Evolutionary conservation across 148 eudicot genomes (phyloP), one percentile per base, ranked within the genome.

Genomic region (Vaccinium macrocarpon): DNA sequence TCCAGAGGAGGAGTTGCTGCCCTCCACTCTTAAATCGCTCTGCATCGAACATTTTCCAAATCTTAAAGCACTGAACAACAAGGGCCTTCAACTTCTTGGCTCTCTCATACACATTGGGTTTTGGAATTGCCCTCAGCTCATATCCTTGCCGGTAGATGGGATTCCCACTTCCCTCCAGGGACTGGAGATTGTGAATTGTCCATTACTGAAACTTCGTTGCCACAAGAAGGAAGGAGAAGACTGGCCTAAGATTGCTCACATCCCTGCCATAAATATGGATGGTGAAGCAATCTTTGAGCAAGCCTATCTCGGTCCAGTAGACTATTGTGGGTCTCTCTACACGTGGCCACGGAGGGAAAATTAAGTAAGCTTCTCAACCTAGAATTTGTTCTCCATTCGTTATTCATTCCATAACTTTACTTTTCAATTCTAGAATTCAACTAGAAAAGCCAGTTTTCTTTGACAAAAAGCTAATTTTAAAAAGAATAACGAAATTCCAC

Each of bases 71-170:
- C 29, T 76, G 16, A 76, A 76, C 79, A 8, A 76, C 29, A 48
- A 14, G 13, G 32, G 57, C 57, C 57, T 55, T 55, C 57, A 12
- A 0, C 57, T 55, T 55, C 57, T 55, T 55, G 57, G 57, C 59
- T 77, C 59, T 77, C 80, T 77, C 19, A 3, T 51, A 76, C 5
- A 7, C 14, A 32, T 23, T 21, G 0, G 0, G 8, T 51, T 77
- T 32, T 12, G 21, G 6, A 4, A 77, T 19, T 77, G 80, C 59
- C 35, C 21, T 50, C 29, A 77, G 15, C 80, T 77, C 35, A 8
- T n/a, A 16, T 77, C 80, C 80, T 51, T 51, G 59, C 80, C 80
- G 1, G 25, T 51, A 77, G 80, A 23, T 61, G 80, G 80, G 19
- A 9, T 77, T 51, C 80, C 38, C 38, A 0, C 16, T 35, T 77